Evolutionary conservation across 352 stramenopile species (phyloP).

Genomic region (Globisporangium okanoganense): DNA sequence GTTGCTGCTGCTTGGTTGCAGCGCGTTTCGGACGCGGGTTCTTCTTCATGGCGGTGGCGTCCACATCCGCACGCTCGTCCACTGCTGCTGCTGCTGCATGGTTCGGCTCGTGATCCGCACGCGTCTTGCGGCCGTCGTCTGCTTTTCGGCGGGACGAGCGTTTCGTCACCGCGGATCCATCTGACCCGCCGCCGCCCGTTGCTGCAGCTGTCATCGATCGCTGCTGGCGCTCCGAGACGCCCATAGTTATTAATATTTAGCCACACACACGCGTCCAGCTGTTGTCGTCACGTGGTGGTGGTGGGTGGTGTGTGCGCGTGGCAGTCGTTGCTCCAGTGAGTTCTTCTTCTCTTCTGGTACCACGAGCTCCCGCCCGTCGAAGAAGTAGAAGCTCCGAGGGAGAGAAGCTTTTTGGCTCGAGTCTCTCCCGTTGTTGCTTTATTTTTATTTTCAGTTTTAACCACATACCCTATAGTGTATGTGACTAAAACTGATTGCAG

Average conservation of each 20-base stretch:
- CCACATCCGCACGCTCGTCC: not conserved
- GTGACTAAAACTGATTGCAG: no score
- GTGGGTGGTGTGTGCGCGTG: no score
- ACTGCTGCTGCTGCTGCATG: not conserved
- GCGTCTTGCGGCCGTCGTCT: not conserved
- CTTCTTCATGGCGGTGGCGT: not conserved
- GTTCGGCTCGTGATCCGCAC: not conserved
- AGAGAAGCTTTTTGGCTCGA: not conserved
- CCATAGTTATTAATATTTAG: not conserved
- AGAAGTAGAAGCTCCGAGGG: not conserved
- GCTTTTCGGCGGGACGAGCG: conserved; percentile 2
- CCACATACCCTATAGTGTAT: no score
- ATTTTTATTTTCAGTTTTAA: no score
- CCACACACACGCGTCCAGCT: not conserved
- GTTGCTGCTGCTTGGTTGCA: not conserved
- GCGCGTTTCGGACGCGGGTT: not conserved
- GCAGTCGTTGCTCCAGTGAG: not conserved
- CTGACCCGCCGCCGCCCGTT: not conserved
- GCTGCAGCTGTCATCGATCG: not conserved
- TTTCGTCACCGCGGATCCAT: not conserved
- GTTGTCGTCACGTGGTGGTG: no score
- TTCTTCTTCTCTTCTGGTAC: not conserved
- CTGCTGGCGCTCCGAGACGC: conserved; percentile 1
- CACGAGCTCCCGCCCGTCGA: not conserved
- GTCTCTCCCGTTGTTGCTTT: not conserved